phyloP scores from a whole-genome alignment of 2,329 filamentous ascomycete species.

The Graphilbum sp. region DNA sequence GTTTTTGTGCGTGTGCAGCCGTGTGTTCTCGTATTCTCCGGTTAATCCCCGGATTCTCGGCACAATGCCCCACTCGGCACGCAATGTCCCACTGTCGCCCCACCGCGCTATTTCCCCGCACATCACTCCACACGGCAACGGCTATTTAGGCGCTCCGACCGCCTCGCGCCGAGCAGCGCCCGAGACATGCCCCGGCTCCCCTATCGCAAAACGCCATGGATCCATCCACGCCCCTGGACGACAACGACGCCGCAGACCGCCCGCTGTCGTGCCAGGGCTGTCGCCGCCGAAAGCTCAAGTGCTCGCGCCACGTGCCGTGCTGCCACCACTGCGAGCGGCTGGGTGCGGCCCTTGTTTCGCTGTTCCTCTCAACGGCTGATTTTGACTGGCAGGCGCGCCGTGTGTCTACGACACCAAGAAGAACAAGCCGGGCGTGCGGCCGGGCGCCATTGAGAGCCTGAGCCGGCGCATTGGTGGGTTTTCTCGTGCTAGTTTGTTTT shows the following conservation, averaged over 20 bases:
- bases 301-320: constrained; percentile 7
- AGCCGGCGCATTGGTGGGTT: constrained; percentile 7
- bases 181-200: not conserved
- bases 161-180: no score
- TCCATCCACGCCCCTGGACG: not conserved
- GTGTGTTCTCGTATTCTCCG: no score
- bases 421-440: constrained; percentile 9
- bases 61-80: no score
- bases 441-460: constrained; percentile 9
- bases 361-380: no score
- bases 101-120: no score
- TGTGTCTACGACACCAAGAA: constrained; percentile 5
- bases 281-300: constrained; percentile 8
- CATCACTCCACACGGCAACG: no score
- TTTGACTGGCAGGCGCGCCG: not conserved
- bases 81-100: no score
- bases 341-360: not conserved
- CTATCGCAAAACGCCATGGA: not conserved
- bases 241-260: not conserved
- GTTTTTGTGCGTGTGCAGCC: no score
- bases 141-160: no score
- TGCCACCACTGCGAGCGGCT: constrained; percentile 7
- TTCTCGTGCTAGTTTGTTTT: not conserved
- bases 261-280: constrained; percentile 6
- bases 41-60: no score